phyloP scores from a whole-genome alignment of 1,284 basidiomycete species.

The Ustilago shanxiensis region DNA sequence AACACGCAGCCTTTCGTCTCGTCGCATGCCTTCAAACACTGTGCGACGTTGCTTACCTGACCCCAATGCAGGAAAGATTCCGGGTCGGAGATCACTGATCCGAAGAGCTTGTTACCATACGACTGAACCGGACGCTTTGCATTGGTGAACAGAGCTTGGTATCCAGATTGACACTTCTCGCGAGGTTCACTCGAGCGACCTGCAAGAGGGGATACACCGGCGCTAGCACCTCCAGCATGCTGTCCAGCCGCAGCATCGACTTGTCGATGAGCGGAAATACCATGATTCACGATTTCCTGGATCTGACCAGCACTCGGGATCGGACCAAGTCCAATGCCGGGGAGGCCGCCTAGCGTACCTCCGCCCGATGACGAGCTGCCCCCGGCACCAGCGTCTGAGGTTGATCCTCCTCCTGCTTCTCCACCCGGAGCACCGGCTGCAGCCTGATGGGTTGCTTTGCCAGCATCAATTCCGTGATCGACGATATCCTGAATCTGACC shows the following conservation, averaged over 20 bases:
- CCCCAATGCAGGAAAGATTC: slow-evolving; percentile 36
- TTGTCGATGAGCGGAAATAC: background rate
- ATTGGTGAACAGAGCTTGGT: slow-evolving; percentile 12
- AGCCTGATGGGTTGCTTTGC: slow-evolving; percentile 1
- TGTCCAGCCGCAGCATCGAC: background rate
- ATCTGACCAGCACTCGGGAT: background rate
- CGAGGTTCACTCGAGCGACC: background rate
- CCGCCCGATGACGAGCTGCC: background rate
- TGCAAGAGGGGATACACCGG: background rate
- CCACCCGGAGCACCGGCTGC: too few species aligned
- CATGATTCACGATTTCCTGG: background rate
- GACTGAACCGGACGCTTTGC: slow-evolving; percentile 17
- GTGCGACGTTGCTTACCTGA: slow-evolving; percentile 1
- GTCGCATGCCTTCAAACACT: slow-evolving; percentile 34
- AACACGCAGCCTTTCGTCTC: slow-evolving; percentile 31
- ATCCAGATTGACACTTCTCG: slow-evolving; percentile 6
- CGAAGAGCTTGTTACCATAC: slow-evolving; percentile 15
- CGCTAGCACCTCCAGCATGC: background rate
- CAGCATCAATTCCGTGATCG: slow-evolving; percentile 4
- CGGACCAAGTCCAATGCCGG: background rate
- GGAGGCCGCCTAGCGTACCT: too few species aligned
- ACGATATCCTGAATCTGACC: slow-evolving; percentile 3
- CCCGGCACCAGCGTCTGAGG: too few species aligned
- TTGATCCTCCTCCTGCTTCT: too few species aligned
- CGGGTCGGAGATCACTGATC: slow-evolving; percentile 35